These are phyloP conservation scores for Annulohypoxylon maeteangense DNA, from an alignment of 495 filamentous ascomycete species.

Conservation along the genomic window DNA sequence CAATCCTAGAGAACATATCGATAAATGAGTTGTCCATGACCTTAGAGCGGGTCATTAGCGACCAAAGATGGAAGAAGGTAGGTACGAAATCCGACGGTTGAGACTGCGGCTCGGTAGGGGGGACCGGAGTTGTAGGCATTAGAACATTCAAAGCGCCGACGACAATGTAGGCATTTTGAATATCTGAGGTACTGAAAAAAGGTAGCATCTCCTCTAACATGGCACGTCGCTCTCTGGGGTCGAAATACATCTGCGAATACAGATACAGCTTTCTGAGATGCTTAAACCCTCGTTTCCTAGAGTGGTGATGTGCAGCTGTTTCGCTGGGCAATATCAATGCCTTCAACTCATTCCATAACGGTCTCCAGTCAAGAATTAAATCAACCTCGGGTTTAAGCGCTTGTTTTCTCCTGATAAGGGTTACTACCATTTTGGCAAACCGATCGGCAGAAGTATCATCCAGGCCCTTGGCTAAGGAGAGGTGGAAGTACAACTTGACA, in stretches of 20 bases:
- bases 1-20: slow-evolving; percentile 87
- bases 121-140: slow-evolving; percentile 83
- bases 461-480: slow-evolving; percentile 88
- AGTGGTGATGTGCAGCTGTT: slow-evolving; percentile 62
- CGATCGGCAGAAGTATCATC: slow-evolving; percentile 84
- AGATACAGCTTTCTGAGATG: slow-evolving; percentile 84
- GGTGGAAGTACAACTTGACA: slow-evolving; percentile 92
- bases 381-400: slow-evolving; percentile 91
- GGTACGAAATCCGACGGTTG: slow-evolving; percentile 86
- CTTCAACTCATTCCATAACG: slow-evolving; percentile 91
- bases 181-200: slow-evolving; percentile 93
- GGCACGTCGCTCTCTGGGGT: slow-evolving; percentile 82
- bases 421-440: slow-evolving; percentile 96
- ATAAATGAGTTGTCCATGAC: slow-evolving; percentile 86
- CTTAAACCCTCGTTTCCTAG: slow-evolving; percentile 58
- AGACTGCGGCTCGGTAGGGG: slow-evolving; percentile 74
- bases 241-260: slow-evolving; percentile 91
- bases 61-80: slow-evolving; percentile 96
- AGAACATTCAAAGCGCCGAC: slow-evolving; percentile 85
- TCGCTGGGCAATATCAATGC: slow-evolving; percentile 86
- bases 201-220: slow-evolving; percentile 96
- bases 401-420: slow-evolving; percentile 93
- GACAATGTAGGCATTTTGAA: slow-evolving; percentile 89
- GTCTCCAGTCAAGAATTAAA: slow-evolving; percentile 89
- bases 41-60: slow-evolving; percentile 88